Evolutionary conservation across 2,329 filamentous ascomycete species (phyloP), one percentile per base, ranked within the genome.

Genomic region (Ceratocystis variospora): DNA sequence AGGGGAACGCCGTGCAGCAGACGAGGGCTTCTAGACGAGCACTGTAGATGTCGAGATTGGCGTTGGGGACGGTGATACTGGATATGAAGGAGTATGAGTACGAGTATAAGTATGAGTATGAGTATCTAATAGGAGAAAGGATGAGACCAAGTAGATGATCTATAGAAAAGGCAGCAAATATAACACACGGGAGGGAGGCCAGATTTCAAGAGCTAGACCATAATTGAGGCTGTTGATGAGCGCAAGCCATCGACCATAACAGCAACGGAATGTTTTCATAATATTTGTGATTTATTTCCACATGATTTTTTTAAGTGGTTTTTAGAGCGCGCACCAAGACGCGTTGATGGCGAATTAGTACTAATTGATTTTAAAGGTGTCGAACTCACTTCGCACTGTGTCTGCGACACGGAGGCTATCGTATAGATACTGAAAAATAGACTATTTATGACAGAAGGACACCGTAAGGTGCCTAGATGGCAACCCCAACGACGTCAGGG

Each of bases 291-390:
- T 19, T n/a, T 8, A n/a, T 59, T 37, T 17, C 17, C 55, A 37
- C 28, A 59, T 59, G 31, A n/a, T 59, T 59, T 59, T 59, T 59
- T 59, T 59, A 37, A 59, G 55, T 59, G 28, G 28, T 22, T 55
- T 59, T 28, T 28, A 25, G 48, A 15, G n/a, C 55, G 25, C 55
- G 55, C 28, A n/a, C 5, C 12, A 4, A 19, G 28, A 59, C 55
- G 55, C 55, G 55, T 59, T 59, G 17, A 37, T 17, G 7, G 55
- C 55, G 31, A 19, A 10, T 31, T 37, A 25, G 48, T 53, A 10
- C 28, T 28, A 53, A 53, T 53, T 53, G 48, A 28, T 53, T 53
- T 53, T 15, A 22, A 1, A 59, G 19, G 48, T 10, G 8, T 10
- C 17, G 17, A 8, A 10, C 0, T 5, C 1, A 3, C 2, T 19